Evolutionary conservation across 345 rosid genomes (phyloP), one percentile per base, ranked within the genome.

Genomic region (Linum lewisii): DNA sequence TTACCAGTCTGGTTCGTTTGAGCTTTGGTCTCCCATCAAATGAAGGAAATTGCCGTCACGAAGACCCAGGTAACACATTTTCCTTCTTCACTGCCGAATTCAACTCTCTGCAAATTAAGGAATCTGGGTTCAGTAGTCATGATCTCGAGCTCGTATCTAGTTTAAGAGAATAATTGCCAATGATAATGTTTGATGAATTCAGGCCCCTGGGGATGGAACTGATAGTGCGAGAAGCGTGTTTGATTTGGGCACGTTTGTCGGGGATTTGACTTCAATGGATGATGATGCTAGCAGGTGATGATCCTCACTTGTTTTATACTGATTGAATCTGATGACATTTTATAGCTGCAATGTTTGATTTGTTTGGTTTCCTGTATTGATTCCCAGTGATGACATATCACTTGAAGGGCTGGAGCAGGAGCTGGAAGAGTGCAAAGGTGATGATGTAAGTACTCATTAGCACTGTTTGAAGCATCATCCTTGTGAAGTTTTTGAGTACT

Each of bases 371-470:
- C 32, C 32, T 29, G 34, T 1, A 29, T 54, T 60, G 19, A 55
- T 69, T 51, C 65, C 59, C 61, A 85, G 97, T 73, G 99, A 85
- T 78, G 97, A 85, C 73, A 63, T 93, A 62, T 85, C 95, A 0
- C 75, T 93, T 70, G 99, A 93, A 64, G 97, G 97, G 64, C 97
- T 93, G 70, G 84, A 89, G 65, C 82, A 80, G 74, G 95, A 93
- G 75, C 71, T 93, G 54, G 88, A 93, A 72, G 99, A 93, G 76
- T 93, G 99, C 72, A 78, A 71, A 68, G 76, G 81, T 69, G 91
- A 89, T 66, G 88, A 93, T 72, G 99, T 87, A 62, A 78, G 84
- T 73, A 24, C 56, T n/a, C n/a, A n/a, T n/a, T n/a, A n/a, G n/a
- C n/a, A n/a, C n/a, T n/a, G n/a, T 52, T 21, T 13, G 25, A 20